phyloP scores from a whole-genome alignment of 2,329 filamentous ascomycete species.

The Xylaria sp. region DNA sequence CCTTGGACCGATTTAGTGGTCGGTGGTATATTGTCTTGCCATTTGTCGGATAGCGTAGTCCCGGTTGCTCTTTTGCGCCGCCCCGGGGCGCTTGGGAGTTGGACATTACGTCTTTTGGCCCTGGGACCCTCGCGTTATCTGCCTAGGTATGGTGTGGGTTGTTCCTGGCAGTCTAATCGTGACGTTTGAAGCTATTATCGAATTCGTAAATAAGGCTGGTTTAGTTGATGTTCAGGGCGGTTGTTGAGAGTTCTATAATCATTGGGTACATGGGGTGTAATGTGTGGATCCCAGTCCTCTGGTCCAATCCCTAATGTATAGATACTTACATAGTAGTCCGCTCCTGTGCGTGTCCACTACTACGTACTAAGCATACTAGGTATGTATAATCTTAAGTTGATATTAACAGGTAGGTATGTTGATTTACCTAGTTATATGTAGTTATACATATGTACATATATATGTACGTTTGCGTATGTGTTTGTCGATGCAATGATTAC shows the following conservation, averaged over 20 bases:
- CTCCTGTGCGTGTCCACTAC: no score
- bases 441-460: slow-evolving; percentile 1
- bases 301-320: background rate
- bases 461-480: background rate
- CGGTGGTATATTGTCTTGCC: slow-evolving; percentile 99
- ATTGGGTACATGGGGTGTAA: slow-evolving; percentile 4
- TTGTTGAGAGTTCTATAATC: slow-evolving; percentile 5
- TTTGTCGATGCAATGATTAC: background rate
- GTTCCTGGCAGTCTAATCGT: slow-evolving; percentile 15
- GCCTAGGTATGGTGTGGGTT: background rate
- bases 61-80: slow-evolving; percentile 62
- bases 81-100: slow-evolving; percentile 62
- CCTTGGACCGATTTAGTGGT: slow-evolving; percentile 88
- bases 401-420: no score
- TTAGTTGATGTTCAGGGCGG: background rate
- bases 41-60: slow-evolving; percentile 88
- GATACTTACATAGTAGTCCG: no score
- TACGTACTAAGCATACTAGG: background rate
- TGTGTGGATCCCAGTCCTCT: slow-evolving; percentile 11
- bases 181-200: slow-evolving; percentile 3
- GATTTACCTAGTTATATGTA: background rate
- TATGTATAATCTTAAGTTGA: no score
- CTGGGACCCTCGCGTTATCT: no score
- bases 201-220: background rate
- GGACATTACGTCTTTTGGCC: slow-evolving; percentile 55